These are phyloP conservation scores for Debaryomyces psychrophilus DNA, from an alignment of 1,139 yeast genomes.

Conservation along the genomic window DNA sequence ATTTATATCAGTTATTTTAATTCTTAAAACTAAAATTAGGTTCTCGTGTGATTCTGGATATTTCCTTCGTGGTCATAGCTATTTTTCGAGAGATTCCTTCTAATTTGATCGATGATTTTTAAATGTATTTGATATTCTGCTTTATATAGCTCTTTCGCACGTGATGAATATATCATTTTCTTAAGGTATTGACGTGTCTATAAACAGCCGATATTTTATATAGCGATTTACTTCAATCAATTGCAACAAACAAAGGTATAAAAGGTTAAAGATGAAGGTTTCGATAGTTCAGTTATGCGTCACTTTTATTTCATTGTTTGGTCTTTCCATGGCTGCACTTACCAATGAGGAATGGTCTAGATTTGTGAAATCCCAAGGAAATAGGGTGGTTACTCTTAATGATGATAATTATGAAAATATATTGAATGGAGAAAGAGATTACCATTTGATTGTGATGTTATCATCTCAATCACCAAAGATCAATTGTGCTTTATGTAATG, in stretches of 20 bases:
- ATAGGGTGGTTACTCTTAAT: constrained; percentile 43
- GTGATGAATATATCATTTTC: background rate
- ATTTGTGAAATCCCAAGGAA: constrained; percentile 24
- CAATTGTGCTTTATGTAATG: constrained; percentile 76
- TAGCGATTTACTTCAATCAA: background rate
- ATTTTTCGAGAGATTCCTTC: too few species aligned
- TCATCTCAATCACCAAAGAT: constrained; percentile 76
- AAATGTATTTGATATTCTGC: too few species aligned
- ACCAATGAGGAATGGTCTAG: constrained; percentile 30
- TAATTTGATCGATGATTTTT: too few species aligned
- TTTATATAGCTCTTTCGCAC: background rate
- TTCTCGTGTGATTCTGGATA: too few species aligned
- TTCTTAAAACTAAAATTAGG: too few species aligned
- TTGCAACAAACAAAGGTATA: background rate
- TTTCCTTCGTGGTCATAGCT: too few species aligned
- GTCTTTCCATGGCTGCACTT: constrained; percentile 31
- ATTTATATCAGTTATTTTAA: too few species aligned
- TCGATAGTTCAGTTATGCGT: constrained; percentile 15
- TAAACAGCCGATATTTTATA: background rate
- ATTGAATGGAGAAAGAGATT: constrained; percentile 71
- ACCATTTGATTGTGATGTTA: constrained; percentile 63
- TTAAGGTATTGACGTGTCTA: constrained; percentile 6
- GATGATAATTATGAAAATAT: constrained; percentile 63
- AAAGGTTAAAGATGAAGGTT: constrained; percentile 10
- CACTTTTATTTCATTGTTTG: constrained; percentile 18